A percentile compares a stretch with the other conserved stretches of the same genome.
Conservation (phyloP, 148 eudicot species). For the Salicornia ramosissima region DNA sequence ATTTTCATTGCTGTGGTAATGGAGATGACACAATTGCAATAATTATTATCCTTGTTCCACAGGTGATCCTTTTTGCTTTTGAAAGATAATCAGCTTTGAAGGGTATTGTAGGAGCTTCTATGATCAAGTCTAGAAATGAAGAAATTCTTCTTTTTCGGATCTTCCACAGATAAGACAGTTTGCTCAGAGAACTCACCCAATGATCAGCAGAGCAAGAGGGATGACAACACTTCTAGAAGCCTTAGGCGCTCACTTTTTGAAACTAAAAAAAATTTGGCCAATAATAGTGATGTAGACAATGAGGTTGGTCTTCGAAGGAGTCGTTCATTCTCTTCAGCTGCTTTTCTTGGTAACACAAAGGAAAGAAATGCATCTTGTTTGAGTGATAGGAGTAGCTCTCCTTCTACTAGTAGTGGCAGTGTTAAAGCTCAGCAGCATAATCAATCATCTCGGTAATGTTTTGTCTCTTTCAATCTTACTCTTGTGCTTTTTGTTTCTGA, state of each 20-base stretch:
- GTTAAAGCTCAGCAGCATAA: constrained; percentile 29
- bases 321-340: constrained; percentile 74
- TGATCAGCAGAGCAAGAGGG: constrained; percentile 27
- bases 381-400: constrained; percentile 50
- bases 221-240: constrained; percentile 26
- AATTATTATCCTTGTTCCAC: neutral
- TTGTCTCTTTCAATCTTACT: constrained; percentile 8
- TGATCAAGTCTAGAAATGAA: constrained; percentile 46
- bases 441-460: constrained; percentile 48
- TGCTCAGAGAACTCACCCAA: constrained; percentile 42
- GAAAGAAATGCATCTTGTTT: constrained; percentile 27
- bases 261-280: constrained; percentile 30
- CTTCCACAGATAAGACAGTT: constrained; percentile 45
- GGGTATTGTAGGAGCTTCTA: constrained; percentile 14
- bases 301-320: constrained; percentile 57
- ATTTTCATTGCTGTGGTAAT: neutral
- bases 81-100: neutral
- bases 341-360: constrained; percentile 34
- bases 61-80: constrained; percentile 9
- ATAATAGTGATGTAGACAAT: constrained; percentile 25
- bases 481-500: neutral
- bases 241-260: constrained; percentile 19
- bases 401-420: constrained; percentile 45
- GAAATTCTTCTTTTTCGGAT: constrained; percentile 73
- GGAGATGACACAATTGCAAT: neutral